Percentiles rank a stretch among this genome's conserved stretches.
These are phyloP conservation scores for Entelexis paramagnoliae DNA, from an alignment of 1,139 yeast genomes.

Conservation along the genomic window DNA sequence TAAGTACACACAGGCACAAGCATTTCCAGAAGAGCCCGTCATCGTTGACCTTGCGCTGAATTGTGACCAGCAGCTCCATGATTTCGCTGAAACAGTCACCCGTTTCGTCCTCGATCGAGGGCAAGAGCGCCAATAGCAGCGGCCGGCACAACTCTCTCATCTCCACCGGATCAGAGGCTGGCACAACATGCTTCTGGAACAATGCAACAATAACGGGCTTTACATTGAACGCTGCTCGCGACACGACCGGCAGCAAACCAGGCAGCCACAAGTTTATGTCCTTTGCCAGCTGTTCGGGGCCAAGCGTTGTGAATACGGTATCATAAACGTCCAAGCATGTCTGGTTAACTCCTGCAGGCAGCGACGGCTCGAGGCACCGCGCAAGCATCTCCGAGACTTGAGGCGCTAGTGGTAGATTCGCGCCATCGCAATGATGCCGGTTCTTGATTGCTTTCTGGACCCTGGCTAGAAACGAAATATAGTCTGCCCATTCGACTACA, in stretches of 20 bases:
- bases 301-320: conserved; percentile 53
- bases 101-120: conserved; percentile 87
- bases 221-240: conserved; percentile 80
- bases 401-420: conserved; percentile 40
- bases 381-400: conserved; percentile 35
- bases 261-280: conserved; percentile 63
- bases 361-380: conserved; percentile 60
- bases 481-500: conserved; percentile 98
- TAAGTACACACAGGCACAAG: conserved; percentile 60
- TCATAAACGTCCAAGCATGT: conserved; percentile 72
- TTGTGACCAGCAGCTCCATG: conserved; percentile 47
- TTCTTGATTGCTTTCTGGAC: conserved; percentile 58
- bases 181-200: conserved; percentile 46
- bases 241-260: conserved; percentile 73
- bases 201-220: conserved; percentile 63
- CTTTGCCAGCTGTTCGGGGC: conserved; percentile 28
- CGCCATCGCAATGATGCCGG: conserved; percentile 27
- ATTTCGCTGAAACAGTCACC: conserved; percentile 66
- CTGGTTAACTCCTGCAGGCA: conserved; percentile 94
- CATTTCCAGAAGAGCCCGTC: conserved; percentile 82
- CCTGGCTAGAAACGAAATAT: conserved; percentile 75
- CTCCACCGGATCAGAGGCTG: conserved; percentile 34
- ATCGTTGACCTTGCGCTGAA: conserved; percentile 50
- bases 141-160: conserved; percentile 55
- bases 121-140: conserved; percentile 58